A percentile compares a stretch with the other conserved stretches of the same genome.
Evolutionary conservation across 2,329 filamentous ascomycete species (phyloP).

Genomic region (Botrytis elliptica): DNA sequence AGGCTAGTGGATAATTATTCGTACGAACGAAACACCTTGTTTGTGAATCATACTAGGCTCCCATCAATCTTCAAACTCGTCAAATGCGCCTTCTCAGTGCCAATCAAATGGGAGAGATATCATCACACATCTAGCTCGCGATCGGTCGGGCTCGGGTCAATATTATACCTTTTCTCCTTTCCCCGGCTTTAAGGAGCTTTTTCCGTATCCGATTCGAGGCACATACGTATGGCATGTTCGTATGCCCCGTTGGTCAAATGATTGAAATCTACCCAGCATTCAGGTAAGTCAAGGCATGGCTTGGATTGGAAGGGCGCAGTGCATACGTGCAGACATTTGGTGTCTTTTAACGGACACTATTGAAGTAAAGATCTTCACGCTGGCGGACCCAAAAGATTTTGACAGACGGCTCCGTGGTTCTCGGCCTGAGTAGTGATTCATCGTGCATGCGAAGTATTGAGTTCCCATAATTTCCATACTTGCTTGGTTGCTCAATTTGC

Average conservation of each 20-base stretch:
- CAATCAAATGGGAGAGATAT: not conserved
- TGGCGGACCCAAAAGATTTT: not conserved
- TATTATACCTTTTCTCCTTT: not conserved
- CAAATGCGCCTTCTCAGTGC: not conserved
- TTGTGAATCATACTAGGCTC: not conserved
- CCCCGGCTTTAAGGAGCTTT: not conserved
- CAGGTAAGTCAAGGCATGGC: slow-evolving; percentile 3
- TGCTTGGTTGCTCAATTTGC: not conserved
- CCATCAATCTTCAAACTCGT: slow-evolving; percentile 9
- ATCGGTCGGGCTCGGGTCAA: not conserved
- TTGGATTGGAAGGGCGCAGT: slow-evolving; percentile 14
- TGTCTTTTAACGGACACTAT: not conserved
- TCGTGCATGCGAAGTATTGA: slow-evolving; percentile 11
- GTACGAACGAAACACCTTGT: not conserved
- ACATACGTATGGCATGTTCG: not conserved
- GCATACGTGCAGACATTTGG: not conserved
- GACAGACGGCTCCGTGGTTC: not conserved
- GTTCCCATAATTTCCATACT: not conserved
- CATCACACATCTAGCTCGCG: not conserved
- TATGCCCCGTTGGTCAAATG: slow-evolving; percentile 15
- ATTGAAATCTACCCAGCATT: slow-evolving; percentile 12
- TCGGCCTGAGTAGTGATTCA: slow-evolving; percentile 10
- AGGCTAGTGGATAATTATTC: not conserved
- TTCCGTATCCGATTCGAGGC: not conserved
- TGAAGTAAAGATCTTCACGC: not conserved